These are phyloP conservation scores for Nakazawaea ishiwadae DNA, from an alignment of 805 yeast species.

Conservation along the genomic window DNA sequence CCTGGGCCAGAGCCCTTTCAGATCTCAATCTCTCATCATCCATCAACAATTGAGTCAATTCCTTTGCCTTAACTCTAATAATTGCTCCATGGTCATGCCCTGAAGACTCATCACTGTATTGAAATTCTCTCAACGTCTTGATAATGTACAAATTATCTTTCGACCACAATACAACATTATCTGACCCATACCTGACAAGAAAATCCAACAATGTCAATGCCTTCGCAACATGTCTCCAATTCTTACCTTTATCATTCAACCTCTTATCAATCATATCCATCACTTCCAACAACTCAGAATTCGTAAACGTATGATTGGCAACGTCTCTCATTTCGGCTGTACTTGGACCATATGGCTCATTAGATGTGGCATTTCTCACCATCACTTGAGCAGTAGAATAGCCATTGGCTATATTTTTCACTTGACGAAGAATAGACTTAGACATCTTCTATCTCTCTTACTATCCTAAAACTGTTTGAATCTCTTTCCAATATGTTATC, in stretches of 20 bases:
- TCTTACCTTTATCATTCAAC: slow-evolving; percentile 91
- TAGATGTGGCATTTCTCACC: slow-evolving; percentile 90
- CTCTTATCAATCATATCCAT: slow-evolving; percentile 94
- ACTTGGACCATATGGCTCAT: slow-evolving; percentile 82
- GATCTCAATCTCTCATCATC: slow-evolving; percentile 77
- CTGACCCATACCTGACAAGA: slow-evolving; percentile 79
- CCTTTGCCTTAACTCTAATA: slow-evolving; percentile 86
- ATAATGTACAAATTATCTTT: slow-evolving; percentile 83
- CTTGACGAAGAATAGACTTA: slow-evolving; percentile 71
- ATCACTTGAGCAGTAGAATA: slow-evolving; percentile 80
- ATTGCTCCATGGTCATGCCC: slow-evolving; percentile 86
- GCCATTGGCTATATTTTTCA: slow-evolving; percentile 87
- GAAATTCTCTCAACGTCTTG: slow-evolving; percentile 88
- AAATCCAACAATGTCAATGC: slow-evolving; percentile 86
- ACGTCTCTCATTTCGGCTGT: slow-evolving; percentile 79
- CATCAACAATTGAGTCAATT: slow-evolving; percentile 68
- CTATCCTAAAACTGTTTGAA: neutral
- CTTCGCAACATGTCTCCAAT: slow-evolving; percentile 96
- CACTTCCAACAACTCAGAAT: slow-evolving; percentile 74
- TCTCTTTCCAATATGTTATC: neutral
- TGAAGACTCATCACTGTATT: slow-evolving; percentile 63
- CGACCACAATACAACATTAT: slow-evolving; percentile 88
- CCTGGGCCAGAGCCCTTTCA: slow-evolving; percentile 49
- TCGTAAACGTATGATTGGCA: slow-evolving; percentile 66
- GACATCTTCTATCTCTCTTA: slow-evolving; percentile 41